Base-by-base conservation (phyloP, 305 asterid species). In the Fraxinus angustifolia region DNA sequence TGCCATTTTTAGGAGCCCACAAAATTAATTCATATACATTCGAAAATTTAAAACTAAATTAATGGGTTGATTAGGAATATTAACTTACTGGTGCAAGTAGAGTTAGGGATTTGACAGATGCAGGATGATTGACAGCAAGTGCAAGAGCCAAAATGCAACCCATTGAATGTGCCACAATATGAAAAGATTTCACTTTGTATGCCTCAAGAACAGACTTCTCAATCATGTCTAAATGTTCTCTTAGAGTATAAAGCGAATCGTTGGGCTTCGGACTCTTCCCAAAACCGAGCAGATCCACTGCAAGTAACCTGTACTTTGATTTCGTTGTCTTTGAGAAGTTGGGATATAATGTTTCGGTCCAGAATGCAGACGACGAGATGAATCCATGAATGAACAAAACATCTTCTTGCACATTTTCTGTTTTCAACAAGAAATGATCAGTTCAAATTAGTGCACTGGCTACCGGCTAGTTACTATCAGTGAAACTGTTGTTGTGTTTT, bases 121-220 rank as follows among this genome's bases (percentile, higher is more conserved):
- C 89, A 0, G 90, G 93, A 78, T 91, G 89, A 76, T 92, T 92
- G 68, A 91, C 97, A 0, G 99, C 97, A 1, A 95, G 96, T 6
- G 99, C 99, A 1, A 95, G 90, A 12, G 99, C 99, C 81, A 95
- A 85, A 81, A 95, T 89, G 91, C 99, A 93, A 0, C 99, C 99
- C 72, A 95, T 85, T 0, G 99, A 95, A 78, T 95, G 99, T 0
- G 99, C 99, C 35, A 95, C 99, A 19, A 95, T 94, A 89, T 95
- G 99, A 81, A 95, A 91, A 1, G 97, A 92, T 45, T 91, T 93
- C 14, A 95, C 97, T 1, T 86, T 86, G 87, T 93, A 79, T 0
- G 91, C 80, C 48, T 88, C 90, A 1, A 95, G 77, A 3, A 93
- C 99, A 0, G 99, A 93, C 11, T 80, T 87, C 28, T 95, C 95